A percentile compares a stretch with the other conserved stretches of the same genome.
Evolutionary conservation across 345 rosid genomes (phyloP).

Genomic region (Eucalyptus virginea): DNA sequence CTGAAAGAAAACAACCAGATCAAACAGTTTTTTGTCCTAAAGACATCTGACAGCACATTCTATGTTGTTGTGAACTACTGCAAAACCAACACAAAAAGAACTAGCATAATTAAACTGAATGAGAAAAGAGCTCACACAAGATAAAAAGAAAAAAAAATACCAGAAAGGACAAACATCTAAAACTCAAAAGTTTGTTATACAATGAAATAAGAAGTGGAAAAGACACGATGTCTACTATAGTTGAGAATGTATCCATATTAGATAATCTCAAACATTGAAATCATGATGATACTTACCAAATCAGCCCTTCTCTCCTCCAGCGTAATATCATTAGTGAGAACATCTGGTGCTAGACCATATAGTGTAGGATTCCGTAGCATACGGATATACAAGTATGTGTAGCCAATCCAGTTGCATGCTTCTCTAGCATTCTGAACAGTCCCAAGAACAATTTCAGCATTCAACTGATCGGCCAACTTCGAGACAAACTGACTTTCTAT

Average conservation of each 20-base stretch:
- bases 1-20: neutral
- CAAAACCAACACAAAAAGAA: neutral
- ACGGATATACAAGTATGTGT: constrained; percentile 74
- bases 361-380: constrained; percentile 86
- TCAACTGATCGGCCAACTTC: constrained; percentile 94
- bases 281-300: constrained; percentile 39
- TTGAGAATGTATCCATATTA: neutral
- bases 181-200: neutral
- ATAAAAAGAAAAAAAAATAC: neutral
- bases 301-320: constrained; percentile 96
- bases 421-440: constrained; percentile 94
- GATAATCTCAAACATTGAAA: neutral
- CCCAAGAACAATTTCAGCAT: constrained; percentile 98
- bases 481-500: constrained; percentile 96
- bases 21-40: neutral
- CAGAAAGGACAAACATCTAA: neutral
- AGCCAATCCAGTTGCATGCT: constrained; percentile 96
- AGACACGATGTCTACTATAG: neutral
- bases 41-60: neutral
- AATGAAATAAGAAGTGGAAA: neutral
- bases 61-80: neutral
- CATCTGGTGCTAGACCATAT: constrained; percentile 83
- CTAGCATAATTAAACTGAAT: neutral
- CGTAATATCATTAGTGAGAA: constrained; percentile 54
- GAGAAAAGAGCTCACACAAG: neutral